Evolutionary conservation across 2,329 filamentous ascomycete species (phyloP), one percentile per base, ranked within the genome.

Genomic region (Penicillium verrucosum): DNA sequence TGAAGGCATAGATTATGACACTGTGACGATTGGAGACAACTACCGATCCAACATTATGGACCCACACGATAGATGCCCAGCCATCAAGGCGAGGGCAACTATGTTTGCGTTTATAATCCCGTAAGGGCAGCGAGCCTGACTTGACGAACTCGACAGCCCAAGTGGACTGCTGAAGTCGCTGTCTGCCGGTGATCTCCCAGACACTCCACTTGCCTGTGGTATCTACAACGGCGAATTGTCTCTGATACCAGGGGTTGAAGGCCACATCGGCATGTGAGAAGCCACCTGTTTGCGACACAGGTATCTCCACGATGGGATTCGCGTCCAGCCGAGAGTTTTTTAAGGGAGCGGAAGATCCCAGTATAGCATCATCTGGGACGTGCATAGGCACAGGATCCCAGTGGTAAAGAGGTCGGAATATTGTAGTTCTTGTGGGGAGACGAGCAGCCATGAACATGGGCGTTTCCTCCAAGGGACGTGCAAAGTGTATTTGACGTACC

Each of bases 161-260:
- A 50, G 65, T 66, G 21, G 65, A 51, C 47, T 70, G 66, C 42
- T 62, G 62, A 47, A 67, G 60, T 53, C 67, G 67, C 43, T 65
- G 58, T 32, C 70, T 67, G 42, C 73, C 70, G 29, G 70, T 68
- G 23, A 80, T 62, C 57, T 75, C 74, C 79, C 73, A 78, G 38
- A 86, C 67, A 51, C 73, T 79, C 85, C 84, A 87, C 38, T 72
- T 72, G 1, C 82, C 82, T 30, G 68, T 62, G 43, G 77, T 75
- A 65, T 86, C 82, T 21, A 86, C 69, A 14, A 86, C 72, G 2
- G 76, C 84, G 56, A 86, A 68, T 63, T 84, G 81, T n/a, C 77
- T 76, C 55, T 80, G 77, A 65, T 82, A 82, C 74, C 80, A 82
- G 4, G 83, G 83, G 63, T 86, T 85, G 69, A 87, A 86, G 7